Percentiles rank a stretch among this genome's conserved stretches.
Evolutionary conservation across 2,329 filamentous ascomycete genomes (phyloP).

Genomic region (Aspergillus thermomutatus): DNA sequence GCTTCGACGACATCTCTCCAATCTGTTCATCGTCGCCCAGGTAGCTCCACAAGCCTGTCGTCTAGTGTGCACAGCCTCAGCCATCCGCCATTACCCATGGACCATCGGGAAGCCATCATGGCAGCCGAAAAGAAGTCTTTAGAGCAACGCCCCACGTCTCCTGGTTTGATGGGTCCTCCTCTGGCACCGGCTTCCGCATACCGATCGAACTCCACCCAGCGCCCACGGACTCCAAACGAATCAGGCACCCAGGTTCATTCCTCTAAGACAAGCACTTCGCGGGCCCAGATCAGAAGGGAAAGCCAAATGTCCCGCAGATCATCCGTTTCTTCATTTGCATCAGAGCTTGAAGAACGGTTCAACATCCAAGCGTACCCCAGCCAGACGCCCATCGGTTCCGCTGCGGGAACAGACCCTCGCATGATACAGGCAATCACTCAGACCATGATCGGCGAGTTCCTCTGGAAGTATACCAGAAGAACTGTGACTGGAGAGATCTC

Average conservation of each 20-base stretch:
- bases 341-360: conserved; percentile 88
- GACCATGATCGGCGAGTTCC: conserved; percentile 98
- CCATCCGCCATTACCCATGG: conserved; percentile 72
- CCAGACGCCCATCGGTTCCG: conserved; percentile 56
- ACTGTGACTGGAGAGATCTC: conserved; percentile 86
- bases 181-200: conserved; percentile 73
- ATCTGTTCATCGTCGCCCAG: conserved; percentile 55
- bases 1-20: conserved; percentile 30
- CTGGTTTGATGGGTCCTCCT: conserved; percentile 76
- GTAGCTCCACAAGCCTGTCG: conserved; percentile 68
- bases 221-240: conserved; percentile 62
- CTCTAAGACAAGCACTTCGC: conserved; percentile 54
- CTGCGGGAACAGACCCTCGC: conserved; percentile 77
- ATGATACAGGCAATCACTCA: conserved; percentile 99
- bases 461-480: conserved; percentile 99
- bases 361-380: conserved; percentile 62
- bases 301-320: conserved; percentile 63
- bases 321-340: conserved; percentile 92
- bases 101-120: conserved; percentile 82
- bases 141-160: conserved; percentile 41
- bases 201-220: conserved; percentile 45
- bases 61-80: conserved; percentile 44
- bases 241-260: conserved; percentile 43
- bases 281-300: conserved; percentile 49
- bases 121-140: conserved; percentile 63